phyloP scores from a whole-genome alignment of 768 basidiomycete species.

The Macrocybe gigantea region DNA sequence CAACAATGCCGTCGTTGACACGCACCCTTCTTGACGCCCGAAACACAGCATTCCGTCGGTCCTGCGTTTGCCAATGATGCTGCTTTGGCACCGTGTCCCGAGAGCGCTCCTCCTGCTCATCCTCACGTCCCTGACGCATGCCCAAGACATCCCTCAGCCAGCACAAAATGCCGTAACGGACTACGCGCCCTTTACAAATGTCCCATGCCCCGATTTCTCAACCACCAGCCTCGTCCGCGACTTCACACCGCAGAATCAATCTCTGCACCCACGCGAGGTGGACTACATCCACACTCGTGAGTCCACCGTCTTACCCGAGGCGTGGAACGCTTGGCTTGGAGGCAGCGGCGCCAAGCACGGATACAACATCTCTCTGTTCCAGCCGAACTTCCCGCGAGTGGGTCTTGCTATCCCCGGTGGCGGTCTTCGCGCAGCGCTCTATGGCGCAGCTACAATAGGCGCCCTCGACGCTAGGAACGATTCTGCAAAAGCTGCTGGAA shows the following conservation, averaged over 20 bases:
- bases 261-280: slow-evolving; percentile 41
- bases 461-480: slow-evolving; percentile 59
- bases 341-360: slow-evolving; percentile 46
- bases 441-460: slow-evolving; percentile 52
- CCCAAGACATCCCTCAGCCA: slow-evolving; percentile 9
- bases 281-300: slow-evolving; percentile 42
- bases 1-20: not conserved
- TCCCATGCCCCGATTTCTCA: slow-evolving; percentile 46
- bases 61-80: too few relatives aligned
- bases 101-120: slow-evolving; percentile 2
- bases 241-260: slow-evolving; percentile 45
- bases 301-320: slow-evolving; percentile 31
- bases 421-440: slow-evolving; percentile 63
- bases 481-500: slow-evolving; percentile 49
- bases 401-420: slow-evolving; percentile 69
- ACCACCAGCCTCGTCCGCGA: slow-evolving; percentile 42
- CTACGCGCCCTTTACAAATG: slow-evolving; percentile 47
- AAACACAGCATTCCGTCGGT: too few relatives aligned
- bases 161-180: slow-evolving; percentile 29
- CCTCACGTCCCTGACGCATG: slow-evolving; percentile 8
- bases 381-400: slow-evolving; percentile 39
- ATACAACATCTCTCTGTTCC: slow-evolving; percentile 42
- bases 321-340: slow-evolving; percentile 58
- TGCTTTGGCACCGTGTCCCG: not conserved
- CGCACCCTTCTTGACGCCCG: not conserved